These are phyloP conservation scores for Phtheirospermum japonicum DNA, from an alignment of 257 asterid genomes.

Conservation along the genomic window DNA sequence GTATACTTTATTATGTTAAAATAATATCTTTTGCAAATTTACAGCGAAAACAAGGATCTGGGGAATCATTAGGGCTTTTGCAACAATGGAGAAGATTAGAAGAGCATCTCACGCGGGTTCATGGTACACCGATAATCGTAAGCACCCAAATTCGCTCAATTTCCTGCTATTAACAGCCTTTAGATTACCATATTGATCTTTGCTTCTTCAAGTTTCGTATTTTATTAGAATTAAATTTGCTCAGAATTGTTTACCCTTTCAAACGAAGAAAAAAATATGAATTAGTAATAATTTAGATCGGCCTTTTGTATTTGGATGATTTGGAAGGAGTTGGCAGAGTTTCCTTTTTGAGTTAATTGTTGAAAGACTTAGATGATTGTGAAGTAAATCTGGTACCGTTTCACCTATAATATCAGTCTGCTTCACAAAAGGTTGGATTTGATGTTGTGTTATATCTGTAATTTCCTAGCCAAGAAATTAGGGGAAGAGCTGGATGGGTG, in stretches of 20 bases:
- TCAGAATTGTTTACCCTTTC: not conserved
- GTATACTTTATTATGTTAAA: too few species aligned
- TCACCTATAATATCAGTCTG: not conserved
- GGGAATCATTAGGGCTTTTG: slow-evolving; percentile 21
- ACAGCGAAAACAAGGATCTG: not conserved
- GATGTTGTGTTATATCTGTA: slow-evolving; percentile 25
- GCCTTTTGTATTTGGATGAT: too few species aligned
- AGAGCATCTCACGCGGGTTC: slow-evolving; percentile 98
- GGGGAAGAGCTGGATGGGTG: slow-evolving; percentile 86
- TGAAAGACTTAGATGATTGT: not conserved
- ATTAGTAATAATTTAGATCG: too few species aligned
- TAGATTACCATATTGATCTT: not conserved
- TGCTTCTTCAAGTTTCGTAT: not conserved
- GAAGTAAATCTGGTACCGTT: not conserved
- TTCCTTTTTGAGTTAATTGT: not conserved
- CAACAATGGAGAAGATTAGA: slow-evolving; percentile 68
- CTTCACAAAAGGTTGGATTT: slow-evolving; percentile 21
- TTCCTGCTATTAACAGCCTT: slow-evolving; percentile 4
- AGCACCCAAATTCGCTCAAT: slow-evolving; percentile 30
- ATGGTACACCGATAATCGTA: slow-evolving; percentile 95
- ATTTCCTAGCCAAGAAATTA: slow-evolving; percentile 52
- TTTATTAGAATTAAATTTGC: not conserved
- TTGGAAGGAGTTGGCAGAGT: too few species aligned
- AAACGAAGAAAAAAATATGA: too few species aligned
- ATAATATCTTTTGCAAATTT: not conserved